Conservation (phyloP, 108 stramenopile genomes). For the Aurantiochytrium sp. region DNA sequence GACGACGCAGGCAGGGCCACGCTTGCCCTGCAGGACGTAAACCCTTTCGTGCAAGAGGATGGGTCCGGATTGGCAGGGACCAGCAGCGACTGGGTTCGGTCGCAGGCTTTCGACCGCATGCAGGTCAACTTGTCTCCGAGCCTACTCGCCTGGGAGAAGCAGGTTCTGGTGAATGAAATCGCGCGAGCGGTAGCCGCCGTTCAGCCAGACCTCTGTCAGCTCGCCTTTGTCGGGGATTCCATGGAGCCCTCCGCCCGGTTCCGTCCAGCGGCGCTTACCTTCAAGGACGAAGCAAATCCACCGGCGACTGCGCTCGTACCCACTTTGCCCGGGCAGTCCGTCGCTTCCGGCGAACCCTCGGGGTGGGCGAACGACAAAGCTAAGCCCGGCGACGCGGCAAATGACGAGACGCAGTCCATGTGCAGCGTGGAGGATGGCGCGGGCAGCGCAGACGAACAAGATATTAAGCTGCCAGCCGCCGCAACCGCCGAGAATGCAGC, state of each 20-base stretch:
- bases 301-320: neutral
- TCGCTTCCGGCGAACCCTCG: no score
- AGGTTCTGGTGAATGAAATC: neutral
- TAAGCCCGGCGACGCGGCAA: no score
- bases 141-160: neutral
- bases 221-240: neutral
- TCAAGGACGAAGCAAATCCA: neutral
- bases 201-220: neutral
- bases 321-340: no score
- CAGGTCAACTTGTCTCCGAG: neutral
- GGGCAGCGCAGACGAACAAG: no score
- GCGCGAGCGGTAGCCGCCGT: neutral
- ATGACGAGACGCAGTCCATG: no score
- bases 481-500: neutral
- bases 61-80: neutral
- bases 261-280: neutral
- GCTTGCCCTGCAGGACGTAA: neutral
- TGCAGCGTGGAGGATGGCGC: no score
- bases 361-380: no score
- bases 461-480: neutral
- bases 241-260: neutral
- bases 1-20: neutral
- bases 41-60: neutral
- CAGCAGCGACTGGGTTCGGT: neutral
- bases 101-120: neutral